Evolutionary conservation across 371 early-diverging fungal genomes (phyloP), one percentile per base, ranked within the genome.

Genomic region (Lichtheimia ramosa): DNA sequence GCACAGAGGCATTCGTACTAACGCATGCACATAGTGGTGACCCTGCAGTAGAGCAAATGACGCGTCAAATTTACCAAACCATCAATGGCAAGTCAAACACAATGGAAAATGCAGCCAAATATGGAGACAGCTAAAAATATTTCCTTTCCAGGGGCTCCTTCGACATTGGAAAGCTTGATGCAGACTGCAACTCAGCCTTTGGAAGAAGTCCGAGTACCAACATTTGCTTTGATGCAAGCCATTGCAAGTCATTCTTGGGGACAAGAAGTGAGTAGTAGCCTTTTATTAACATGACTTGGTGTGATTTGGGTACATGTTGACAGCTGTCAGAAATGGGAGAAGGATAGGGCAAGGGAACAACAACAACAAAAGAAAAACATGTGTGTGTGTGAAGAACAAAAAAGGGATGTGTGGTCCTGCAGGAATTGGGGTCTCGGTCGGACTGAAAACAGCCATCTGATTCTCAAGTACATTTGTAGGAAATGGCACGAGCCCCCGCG

Each of bases 191-290:
- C 69, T 53, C 74, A 73, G 21, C 75, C 79, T n/a, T 58, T 75
- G 24, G 74, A 75, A 28, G 62, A 58, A n/a, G 51, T 69, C 25
- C 69, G 76, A 28, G 56, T 69, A 34, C 73, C 75, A n/a, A 69
- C 68, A 13, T 77, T 75, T 74, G 61, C 82, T 20, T 55, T 72
- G 10, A 59, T 79, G 63, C 71, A 79, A 48, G 57, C 76, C 2
- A 66, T 74, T 59, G 74, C 80, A 23, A 63, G 57, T 18, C 80
- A 76, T 51, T 46, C 43, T 7, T 79, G 80, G 80, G 80, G 80
- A 23, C 58, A 51, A 48, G 43, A 74, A 75, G 75, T 78, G 65
- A 63, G 48, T 24, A 28, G 1, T 2, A 34, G 5, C 10, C 10
- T 1, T 10, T 34, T 10, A 8, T 8, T 10, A 34, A n/a, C n/a